These are phyloP conservation scores for Jamesozyma gamospora DNA, from an alignment of 805 yeast species.

Conservation along the genomic window DNA sequence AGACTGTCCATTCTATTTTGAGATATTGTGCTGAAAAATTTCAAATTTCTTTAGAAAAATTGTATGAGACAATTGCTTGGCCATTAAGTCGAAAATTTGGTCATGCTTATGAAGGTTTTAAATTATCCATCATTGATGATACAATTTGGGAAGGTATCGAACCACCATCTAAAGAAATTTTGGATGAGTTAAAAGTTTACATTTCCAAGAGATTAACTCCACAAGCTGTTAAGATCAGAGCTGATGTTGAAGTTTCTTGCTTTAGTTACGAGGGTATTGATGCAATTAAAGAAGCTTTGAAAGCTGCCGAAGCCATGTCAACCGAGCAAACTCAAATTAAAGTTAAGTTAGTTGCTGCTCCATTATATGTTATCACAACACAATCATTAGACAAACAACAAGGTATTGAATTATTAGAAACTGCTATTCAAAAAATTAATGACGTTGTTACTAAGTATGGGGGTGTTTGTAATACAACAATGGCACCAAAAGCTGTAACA, in stretches of 20 bases:
- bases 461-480: conserved; percentile 83
- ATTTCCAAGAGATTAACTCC: conserved; percentile 93
- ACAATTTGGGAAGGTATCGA: conserved; percentile 71
- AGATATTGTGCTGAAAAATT: conserved; percentile 98
- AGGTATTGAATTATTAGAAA: conserved; percentile 70
- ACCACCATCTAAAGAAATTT: conserved; percentile 63
- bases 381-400: conserved; percentile 85
- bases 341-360: conserved; percentile 95
- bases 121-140: conserved; percentile 84
- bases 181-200: conserved; percentile 77
- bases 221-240: conserved; percentile 94
- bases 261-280: conserved; percentile 96
- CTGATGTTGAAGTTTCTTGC: conserved; percentile 97
- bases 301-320: conserved; percentile 74
- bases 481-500: conserved; percentile 98
- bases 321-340: conserved; percentile 82
- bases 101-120: conserved; percentile 95
- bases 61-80: conserved; percentile 92
- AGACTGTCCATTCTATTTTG: conserved; percentile 95
- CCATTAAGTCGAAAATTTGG: conserved; percentile 92
- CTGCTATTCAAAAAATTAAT: conserved; percentile 70
- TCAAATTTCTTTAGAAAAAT: conserved; percentile 71
- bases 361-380: conserved; percentile 85
- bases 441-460: conserved; percentile 61
- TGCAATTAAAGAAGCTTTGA: conserved; percentile 84